Conservation (phyloP, 768 basidiomycete genomes). For the Cubamyces lactineus region DNA sequence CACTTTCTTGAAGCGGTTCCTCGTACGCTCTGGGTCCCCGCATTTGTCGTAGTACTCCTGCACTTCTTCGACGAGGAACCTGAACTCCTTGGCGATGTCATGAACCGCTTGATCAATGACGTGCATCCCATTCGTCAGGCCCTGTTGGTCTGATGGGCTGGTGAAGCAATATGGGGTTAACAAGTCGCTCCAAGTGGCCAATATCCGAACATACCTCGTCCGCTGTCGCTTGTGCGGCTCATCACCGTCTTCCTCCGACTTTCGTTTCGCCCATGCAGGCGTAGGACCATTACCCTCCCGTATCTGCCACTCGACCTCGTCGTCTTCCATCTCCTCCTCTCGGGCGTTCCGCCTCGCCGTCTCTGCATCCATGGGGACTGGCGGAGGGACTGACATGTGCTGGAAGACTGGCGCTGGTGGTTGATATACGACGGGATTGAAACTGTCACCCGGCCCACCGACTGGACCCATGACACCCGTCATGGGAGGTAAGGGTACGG, state of each 20-base stretch:
- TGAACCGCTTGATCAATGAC: conserved; percentile 66
- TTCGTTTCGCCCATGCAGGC: conserved; percentile 72
- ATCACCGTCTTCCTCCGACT: conserved; percentile 42
- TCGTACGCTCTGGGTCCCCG: conserved; percentile 71
- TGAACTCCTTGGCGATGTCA: conserved; percentile 68
- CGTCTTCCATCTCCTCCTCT: conserved; percentile 70
- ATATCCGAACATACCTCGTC: conserved; percentile 39
- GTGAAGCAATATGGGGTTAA: neutral
- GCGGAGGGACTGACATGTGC: conserved; percentile 19
- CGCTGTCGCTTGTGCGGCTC: conserved; percentile 48
- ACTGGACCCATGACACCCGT: conserved; percentile 21
- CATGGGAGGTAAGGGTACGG: conserved; percentile 22
- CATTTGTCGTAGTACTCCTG: conserved; percentile 76
- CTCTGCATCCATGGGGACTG: conserved; percentile 37
- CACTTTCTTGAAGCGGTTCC: conserved; percentile 68
- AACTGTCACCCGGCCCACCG: conserved; percentile 15
- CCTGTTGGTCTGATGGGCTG: conserved; percentile 14
- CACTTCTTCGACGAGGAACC: conserved; percentile 78
- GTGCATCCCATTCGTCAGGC: conserved; percentile 43
- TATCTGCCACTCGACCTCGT: conserved; percentile 68
- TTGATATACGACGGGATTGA: conserved; percentile 20
- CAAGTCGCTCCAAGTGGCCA: neutral
- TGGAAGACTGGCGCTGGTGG: conserved; percentile 18
- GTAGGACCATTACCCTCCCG: conserved; percentile 61
- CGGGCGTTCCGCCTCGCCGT: conserved; percentile 48